Conservation (phyloP, 2,329 filamentous ascomycete genomes). For the Aspergillus vadensis region DNA sequence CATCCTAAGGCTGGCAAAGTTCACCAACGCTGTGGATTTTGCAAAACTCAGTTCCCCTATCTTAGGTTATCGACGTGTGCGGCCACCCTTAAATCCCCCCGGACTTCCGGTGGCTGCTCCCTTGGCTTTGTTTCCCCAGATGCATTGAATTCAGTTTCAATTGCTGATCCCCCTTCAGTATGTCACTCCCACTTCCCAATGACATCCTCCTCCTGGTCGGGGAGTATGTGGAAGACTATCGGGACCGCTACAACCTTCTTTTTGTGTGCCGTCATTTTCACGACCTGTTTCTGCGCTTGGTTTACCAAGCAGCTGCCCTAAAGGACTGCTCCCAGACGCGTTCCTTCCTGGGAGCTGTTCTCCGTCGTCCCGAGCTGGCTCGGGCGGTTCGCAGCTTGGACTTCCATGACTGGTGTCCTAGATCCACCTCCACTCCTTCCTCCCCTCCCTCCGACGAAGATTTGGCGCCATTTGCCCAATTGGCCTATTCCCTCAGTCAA, state of each 20-base stretch:
- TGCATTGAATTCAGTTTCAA: slow-evolving; percentile 3
- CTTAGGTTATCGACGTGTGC: slow-evolving; percentile 5
- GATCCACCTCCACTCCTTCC: background rate
- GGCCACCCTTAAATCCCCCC: slow-evolving; percentile 1
- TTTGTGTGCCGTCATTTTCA: slow-evolving; percentile 31
- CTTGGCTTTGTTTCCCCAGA: background rate
- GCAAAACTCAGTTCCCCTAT: slow-evolving; percentile 8
- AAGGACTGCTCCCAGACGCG: slow-evolving; percentile 20
- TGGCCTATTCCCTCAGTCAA: slow-evolving; percentile 15
- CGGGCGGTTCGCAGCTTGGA: slow-evolving; percentile 27
- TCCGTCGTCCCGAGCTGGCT: slow-evolving; percentile 26
- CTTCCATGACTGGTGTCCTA: slow-evolving; percentile 25
- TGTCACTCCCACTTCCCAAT: slow-evolving; percentile 29
- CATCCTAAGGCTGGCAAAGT: background rate
- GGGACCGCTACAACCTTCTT: slow-evolving; percentile 30
- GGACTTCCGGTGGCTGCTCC: slow-evolving; percentile 1
- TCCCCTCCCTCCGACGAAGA: slow-evolving; percentile 9
- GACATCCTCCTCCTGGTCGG: slow-evolving; percentile 35
- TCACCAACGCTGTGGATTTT: slow-evolving; percentile 6
- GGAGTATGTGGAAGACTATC: slow-evolving; percentile 28
- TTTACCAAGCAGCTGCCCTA: slow-evolving; percentile 26
- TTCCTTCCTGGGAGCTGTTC: slow-evolving; percentile 26
- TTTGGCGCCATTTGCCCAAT: slow-evolving; percentile 10
- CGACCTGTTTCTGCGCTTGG: slow-evolving; percentile 27
- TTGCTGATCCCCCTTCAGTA: slow-evolving; percentile 16